Evolutionary conservation across 495 filamentous ascomycete genomes (phyloP), one percentile per base, ranked within the genome.

Genomic region (Penicillium alfredii): DNA sequence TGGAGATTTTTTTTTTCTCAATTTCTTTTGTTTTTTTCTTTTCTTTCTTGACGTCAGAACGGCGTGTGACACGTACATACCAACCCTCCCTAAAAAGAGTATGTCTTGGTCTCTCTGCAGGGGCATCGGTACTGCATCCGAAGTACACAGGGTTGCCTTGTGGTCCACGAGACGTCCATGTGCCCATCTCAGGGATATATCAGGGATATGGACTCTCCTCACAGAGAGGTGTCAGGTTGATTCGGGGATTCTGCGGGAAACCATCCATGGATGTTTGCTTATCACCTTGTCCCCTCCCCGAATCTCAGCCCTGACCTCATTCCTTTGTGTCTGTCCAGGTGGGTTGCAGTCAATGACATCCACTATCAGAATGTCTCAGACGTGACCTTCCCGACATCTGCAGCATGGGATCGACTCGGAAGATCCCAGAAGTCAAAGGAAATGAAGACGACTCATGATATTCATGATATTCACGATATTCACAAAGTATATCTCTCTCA

Each of bases 131-230:
- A 50, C 47, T 50, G 47, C 47, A 40, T 49, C 41, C 33, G 28
- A 23, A 21, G 14, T n/a, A 19, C 17, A 16, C 18, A 20, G 24
- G 17, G 23, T 15, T 18, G 31, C 17, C 17, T n/a, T 32, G 33
- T 43, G 30, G 42, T 41, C 51, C 48, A 55, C 48, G 51, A 55
- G 51, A 51, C 51, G 36, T 51, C 51, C 51, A 55, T 55, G 47
- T 55, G 51, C 40, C 27, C 27, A 26, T 37, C n/a, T n/a, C n/a
- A n/a, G n/a, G n/a, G n/a, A n/a, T n/a, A n/a, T n/a, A n/a, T n/a
- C n/a, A n/a, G n/a, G n/a, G n/a, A n/a, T n/a, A n/a, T n/a, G n/a
- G n/a, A n/a, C n/a, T 40, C 36, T 30, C 20, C 19, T 25, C 28
- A 6, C 21, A 31, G 15, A 15, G 14, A 23, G 15, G 48, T 51